A percentile compares a stretch with the other conserved stretches of the same genome.
These are phyloP conservation scores for Stephania japonica DNA, from an alignment of 164 flowering plant genomes.

Conservation along the genomic window DNA sequence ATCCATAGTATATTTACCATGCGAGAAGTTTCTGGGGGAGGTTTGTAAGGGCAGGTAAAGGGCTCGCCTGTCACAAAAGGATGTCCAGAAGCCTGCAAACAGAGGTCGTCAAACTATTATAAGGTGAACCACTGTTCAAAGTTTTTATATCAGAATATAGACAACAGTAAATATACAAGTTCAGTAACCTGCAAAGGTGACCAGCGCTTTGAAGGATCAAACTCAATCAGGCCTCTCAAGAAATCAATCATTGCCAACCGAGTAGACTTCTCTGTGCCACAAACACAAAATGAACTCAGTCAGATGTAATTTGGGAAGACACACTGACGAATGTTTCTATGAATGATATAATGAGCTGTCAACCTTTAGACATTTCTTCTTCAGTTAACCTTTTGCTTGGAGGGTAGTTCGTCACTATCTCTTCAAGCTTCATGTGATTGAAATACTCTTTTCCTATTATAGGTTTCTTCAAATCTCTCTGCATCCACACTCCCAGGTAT, in stretches of 20 bases:
- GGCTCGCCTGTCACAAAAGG: slow-evolving; percentile 98
- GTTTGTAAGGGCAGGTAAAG: slow-evolving; percentile 73
- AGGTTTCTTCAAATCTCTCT: slow-evolving; percentile 92
- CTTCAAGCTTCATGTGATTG: slow-evolving; percentile 76
- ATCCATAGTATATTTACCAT: slow-evolving; percentile 43
- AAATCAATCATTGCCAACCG: slow-evolving; percentile 90
- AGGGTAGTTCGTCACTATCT: slow-evolving; percentile 74
- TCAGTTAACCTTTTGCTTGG: slow-evolving; percentile 57
- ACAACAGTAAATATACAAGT: background rate
- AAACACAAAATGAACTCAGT: slow-evolving; percentile 9
- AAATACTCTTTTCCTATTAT: slow-evolving; percentile 84
- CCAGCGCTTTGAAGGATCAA: slow-evolving; percentile 99
- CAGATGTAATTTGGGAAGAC: slow-evolving; percentile 5
- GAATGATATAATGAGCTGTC: slow-evolving; percentile 10
- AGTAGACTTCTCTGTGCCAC: slow-evolving; percentile 55
- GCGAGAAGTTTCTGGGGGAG: slow-evolving; percentile 75
- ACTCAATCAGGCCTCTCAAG: slow-evolving; percentile 89
- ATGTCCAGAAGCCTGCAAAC: slow-evolving; percentile 81
- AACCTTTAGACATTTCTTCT: slow-evolving; percentile 80
- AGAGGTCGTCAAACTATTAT: slow-evolving; percentile 12
- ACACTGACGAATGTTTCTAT: background rate
- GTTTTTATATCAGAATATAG: background rate
- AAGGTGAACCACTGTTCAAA: background rate
- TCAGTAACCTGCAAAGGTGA: slow-evolving; percentile 87
- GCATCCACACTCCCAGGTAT: slow-evolving; percentile 15